Conservation (phyloP, 306 rosid genomes). For the Vigna hirtella region DNA sequence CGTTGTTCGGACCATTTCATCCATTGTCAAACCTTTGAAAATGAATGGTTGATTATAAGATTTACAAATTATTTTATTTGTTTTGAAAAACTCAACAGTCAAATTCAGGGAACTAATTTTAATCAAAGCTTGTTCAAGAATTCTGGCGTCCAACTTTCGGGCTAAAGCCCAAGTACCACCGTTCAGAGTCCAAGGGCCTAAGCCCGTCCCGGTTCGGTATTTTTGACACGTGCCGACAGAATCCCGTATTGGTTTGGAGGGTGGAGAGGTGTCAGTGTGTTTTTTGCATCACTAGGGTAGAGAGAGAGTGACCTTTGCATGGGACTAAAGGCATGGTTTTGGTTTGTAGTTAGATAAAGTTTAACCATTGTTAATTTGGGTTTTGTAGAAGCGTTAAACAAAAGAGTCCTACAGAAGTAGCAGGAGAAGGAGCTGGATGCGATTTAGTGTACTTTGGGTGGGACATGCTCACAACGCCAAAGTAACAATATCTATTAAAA, state of each 20-base stretch:
- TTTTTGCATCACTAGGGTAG: not conserved
- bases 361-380: not conserved
- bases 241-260: no score
- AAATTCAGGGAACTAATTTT: not conserved
- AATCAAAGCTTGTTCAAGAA: not conserved
- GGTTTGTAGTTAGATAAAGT: not conserved
- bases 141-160: not conserved
- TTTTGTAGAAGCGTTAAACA: not conserved
- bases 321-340: not conserved
- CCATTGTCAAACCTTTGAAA: not conserved
- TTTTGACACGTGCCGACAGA: no score
- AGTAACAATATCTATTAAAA: conserved; percentile 28
- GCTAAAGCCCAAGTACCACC: not conserved
- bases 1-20: no score
- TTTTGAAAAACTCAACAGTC: not conserved
- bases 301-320: not conserved
- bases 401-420: not conserved
- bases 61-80: not conserved
- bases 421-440: not conserved
- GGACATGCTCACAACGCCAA: conserved; percentile 23
- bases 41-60: not conserved
- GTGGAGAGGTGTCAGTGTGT: no score
- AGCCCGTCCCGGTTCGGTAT: not conserved
- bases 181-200: no score
- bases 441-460: conserved; percentile 31